phyloP scores from a whole-genome alignment of 495 filamentous ascomycete species.

The Jackrogersella multiformis region DNA sequence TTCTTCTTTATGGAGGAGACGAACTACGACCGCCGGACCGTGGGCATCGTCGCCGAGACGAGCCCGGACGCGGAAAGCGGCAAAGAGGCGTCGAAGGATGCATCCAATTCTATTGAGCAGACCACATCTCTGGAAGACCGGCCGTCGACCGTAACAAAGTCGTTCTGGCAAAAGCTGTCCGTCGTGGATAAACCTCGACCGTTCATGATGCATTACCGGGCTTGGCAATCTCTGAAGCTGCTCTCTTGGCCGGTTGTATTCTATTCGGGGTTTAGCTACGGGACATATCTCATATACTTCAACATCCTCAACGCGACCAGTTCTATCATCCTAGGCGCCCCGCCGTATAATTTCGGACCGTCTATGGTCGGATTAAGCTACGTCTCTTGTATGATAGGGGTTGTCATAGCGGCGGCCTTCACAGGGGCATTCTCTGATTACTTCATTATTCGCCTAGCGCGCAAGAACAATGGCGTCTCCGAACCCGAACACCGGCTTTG shows the following conservation, averaged over 20 bases:
- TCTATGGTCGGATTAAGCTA: conserved; percentile 72
- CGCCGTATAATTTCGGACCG: conserved; percentile 66
- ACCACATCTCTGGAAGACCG: conserved; percentile 45
- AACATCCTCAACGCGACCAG: conserved; percentile 73
- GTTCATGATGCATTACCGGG: conserved; percentile 58
- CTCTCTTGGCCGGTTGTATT: conserved; percentile 71
- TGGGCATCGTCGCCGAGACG: conserved; percentile 40
- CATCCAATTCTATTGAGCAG: conserved; percentile 36
- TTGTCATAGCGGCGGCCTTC: conserved; percentile 44
- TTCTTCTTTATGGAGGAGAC: conserved; percentile 79
- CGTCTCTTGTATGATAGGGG: conserved; percentile 66
- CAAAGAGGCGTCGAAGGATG: conserved; percentile 14
- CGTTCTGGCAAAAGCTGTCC: conserved; percentile 65
- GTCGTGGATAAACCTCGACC: conserved; percentile 60
- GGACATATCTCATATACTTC: conserved; percentile 70
- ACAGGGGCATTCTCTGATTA: conserved; percentile 64
- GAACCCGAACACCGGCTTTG: conserved; percentile 72
- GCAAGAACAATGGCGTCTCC: conserved; percentile 68
- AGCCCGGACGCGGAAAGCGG: conserved; percentile 31
- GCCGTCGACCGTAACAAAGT: conserved; percentile 44
- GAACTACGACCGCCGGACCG: conserved; percentile 61
- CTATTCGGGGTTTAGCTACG: conserved; percentile 73
- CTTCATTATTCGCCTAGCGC: conserved; percentile 65
- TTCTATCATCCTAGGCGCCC: conserved; percentile 65
- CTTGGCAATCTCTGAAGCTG: conserved; percentile 51